Base-by-base conservation (phyloP, 2,329 filamentous ascomycete genomes). In the Gremmenia infestans region DNA sequence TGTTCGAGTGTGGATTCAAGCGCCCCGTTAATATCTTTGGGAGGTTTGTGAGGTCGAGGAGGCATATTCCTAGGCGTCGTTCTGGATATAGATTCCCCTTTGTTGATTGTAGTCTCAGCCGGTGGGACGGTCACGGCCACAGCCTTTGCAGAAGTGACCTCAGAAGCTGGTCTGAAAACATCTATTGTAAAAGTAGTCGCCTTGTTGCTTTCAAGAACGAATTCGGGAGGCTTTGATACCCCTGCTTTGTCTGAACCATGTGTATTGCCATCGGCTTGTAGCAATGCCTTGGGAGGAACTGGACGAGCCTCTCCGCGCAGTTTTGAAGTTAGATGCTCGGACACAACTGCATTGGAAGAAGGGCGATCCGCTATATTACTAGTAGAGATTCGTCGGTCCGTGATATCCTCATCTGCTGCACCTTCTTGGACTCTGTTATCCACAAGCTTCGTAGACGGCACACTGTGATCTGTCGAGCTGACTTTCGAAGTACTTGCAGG, bases 1-100 rank as follows among this genome's bases (percentile, higher is more conserved):
- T 54, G 56, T 43, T 55, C 48, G 22, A 50, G 57, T 47, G 52
- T 48, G 35, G 57, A 48, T 42, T 60, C 47, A 12, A 62, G 50
- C 14, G 36, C 50, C 36, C 43, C 49, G 15, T 22, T 42, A 39
- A 48, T 9, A 40, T 32, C 45, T 48, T 48, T 25, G 14, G 23
- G 23, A 11, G 45, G 4, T 32, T 48, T 48, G 23, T 17, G 46
- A 9, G 46, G n/a, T 48, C 17, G 46, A 28, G 46, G 25, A 23
- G 17, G 46, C n/a, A 35, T 32, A 25, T 17, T 48, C 17, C 37
- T 40, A 32, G 37, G 37, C 17, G 37, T n/a, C 15, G 37, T 17
- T 15, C 17, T 17, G n/a, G 37, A 17, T 15, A 40, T 17, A 40
- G n/a, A 5, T 40, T 17, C n/a, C 12, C 7, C 37, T 40, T 40